phyloP scores from a whole-genome alignment of 768 basidiomycete species.

The Rhodotorula kratochvilovae region DNA sequence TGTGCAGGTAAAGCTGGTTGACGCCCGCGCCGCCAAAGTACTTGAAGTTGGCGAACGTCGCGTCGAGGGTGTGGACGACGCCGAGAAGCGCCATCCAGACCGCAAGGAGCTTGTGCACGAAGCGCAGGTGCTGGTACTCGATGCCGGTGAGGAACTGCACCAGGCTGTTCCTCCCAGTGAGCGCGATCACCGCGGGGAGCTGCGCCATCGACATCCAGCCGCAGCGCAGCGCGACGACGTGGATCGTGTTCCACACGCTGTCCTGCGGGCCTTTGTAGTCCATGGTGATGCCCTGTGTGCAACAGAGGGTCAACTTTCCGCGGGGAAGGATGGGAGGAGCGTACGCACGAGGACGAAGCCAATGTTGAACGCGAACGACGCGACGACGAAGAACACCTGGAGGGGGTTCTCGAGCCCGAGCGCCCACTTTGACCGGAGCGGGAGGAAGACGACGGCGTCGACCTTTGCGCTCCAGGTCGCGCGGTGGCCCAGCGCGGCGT shows the following conservation, averaged over 20 bases:
- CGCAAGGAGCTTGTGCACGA: slow-evolving; percentile 32
- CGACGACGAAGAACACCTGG: slow-evolving; percentile 25
- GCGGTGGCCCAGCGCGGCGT: slow-evolving; percentile 13
- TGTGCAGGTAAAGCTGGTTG: slow-evolving; percentile 11
- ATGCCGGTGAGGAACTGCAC: slow-evolving; percentile 35
- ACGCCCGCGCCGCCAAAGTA: slow-evolving; percentile 20
- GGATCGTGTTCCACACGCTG: slow-evolving; percentile 13
- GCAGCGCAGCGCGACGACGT: slow-evolving; percentile 31
- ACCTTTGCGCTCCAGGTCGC: slow-evolving; percentile 18
- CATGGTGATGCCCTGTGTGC: slow-evolving; percentile 1
- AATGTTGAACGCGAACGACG: slow-evolving; percentile 22
- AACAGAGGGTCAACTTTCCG: too few species aligned
- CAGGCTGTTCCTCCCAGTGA: slow-evolving; percentile 33
- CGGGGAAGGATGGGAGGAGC: background rate
- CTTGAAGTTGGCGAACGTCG: slow-evolving; percentile 7
- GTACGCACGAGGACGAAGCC: slow-evolving; percentile 29
- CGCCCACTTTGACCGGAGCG: slow-evolving; percentile 17
- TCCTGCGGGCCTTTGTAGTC: slow-evolving; percentile 8
- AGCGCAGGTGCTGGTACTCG: slow-evolving; percentile 31
- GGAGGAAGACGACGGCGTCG: slow-evolving; percentile 18
- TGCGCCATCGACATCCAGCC: slow-evolving; percentile 36
- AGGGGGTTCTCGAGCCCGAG: slow-evolving; percentile 22
- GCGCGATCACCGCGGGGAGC: slow-evolving; percentile 28
- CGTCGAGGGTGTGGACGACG: slow-evolving; percentile 30
- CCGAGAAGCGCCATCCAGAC: slow-evolving; percentile 17